Evolutionary conservation across 139 green algal species (phyloP).

Genomic region (Chlamydomonas sp.): DNA sequence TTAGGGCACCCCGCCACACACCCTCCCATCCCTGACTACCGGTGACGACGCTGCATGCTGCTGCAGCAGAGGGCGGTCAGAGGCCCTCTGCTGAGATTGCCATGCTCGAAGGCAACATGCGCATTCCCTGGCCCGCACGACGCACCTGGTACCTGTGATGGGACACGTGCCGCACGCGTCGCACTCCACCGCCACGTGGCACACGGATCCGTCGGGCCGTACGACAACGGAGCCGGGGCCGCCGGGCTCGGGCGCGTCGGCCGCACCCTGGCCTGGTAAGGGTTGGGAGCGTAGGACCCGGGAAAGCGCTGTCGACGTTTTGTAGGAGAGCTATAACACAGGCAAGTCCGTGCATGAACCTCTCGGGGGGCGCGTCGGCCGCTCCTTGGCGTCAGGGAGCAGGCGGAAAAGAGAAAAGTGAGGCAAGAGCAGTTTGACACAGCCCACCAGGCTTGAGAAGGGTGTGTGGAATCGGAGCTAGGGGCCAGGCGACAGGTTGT

Average conservation of each 20-base stretch:
- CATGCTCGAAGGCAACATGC: not conserved
- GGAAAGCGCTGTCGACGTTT: not conserved
- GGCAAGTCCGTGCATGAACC: not conserved
- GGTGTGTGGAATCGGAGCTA: too few relatives aligned
- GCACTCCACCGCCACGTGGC: slow-evolving; percentile 52
- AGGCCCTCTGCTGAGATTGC: not conserved
- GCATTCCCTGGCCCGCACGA: not conserved
- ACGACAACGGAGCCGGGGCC: not conserved
- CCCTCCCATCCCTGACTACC: not conserved
- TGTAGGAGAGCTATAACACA: not conserved
- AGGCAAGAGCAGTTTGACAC: too few relatives aligned
- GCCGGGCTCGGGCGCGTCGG: not conserved
- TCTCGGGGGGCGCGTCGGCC: too few relatives aligned
- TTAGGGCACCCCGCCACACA: not conserved
- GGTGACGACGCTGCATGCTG: not conserved
- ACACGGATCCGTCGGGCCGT: slow-evolving; percentile 27
- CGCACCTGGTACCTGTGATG: slow-evolving; percentile 47
- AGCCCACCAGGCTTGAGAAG: too few relatives aligned
- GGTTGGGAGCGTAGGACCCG: not conserved
- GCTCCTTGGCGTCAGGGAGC: too few relatives aligned
- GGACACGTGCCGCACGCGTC: slow-evolving; percentile 50
- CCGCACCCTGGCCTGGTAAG: not conserved
- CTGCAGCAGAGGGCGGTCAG: not conserved
- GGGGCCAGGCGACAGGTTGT: too few relatives aligned
- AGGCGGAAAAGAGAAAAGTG: too few relatives aligned